Base-by-base conservation (phyloP, 208 protist species). In the Leishmania braziliensis region DNA sequence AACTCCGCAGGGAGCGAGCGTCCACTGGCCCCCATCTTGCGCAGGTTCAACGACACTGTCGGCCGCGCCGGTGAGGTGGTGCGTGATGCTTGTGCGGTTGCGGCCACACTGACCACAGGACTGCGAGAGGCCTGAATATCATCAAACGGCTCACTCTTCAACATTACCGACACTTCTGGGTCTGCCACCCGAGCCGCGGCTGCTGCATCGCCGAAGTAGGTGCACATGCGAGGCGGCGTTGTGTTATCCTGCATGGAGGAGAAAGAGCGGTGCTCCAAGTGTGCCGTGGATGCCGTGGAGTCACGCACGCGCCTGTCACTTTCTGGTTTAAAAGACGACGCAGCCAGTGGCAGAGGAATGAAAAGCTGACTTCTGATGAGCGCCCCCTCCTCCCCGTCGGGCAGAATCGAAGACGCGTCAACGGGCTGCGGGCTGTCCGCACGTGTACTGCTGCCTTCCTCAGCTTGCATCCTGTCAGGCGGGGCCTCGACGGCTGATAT, bases 151-250 rank as follows among this genome's bases (percentile, higher is more conserved):
- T 69, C 56, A 5, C 0, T 50, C 3, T 51, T 54, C 62, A 0
- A 78, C 72, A 63, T 39, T 16, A 33, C 50, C 4, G 71, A 77
- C 20, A 53, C 12, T 0, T 14, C 10, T 63, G 58, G 1, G 26
- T 48, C 6, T 36, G 12, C 36, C 36, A 26, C 74, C 9, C 29
- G 53, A 20, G 16, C 53, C 33, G 5, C 54, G 0, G 43, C n/a
- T 14, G 12, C 69, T 54, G n/a, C 33, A 26, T 9, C 69, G 53
- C 63, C 48, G 10, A 84, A 84, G 68, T 69, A 79, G 65, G 80
- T 68, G 56, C 80, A 79, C 54, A 56, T 75, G 66, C 9, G 26
- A 3, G 80, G 80, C 39, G 80, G 80, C 23, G 80, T n/a, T 14
- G 36, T 23, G 75, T 72, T 84, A 50, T 79, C 80, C 0, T 72